Evolutionary conservation across 2,329 filamentous ascomycete genomes (phyloP).

Genomic region (Clonostachys solani): DNA sequence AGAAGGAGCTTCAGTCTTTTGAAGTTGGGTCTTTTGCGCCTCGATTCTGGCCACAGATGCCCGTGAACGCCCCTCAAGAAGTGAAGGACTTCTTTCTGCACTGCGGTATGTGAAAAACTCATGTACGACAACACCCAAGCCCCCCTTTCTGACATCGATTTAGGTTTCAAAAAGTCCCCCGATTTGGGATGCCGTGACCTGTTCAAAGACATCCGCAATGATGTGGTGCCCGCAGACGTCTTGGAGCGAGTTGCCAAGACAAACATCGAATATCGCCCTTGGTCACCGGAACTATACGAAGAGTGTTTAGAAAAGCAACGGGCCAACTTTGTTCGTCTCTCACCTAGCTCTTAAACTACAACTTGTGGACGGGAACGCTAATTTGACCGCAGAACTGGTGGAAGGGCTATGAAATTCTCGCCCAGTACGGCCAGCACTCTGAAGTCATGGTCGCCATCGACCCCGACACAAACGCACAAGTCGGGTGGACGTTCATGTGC

Average conservation of each 20-base stretch:
- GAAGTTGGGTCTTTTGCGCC: conserved; percentile 11
- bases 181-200: conserved; percentile 4
- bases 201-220: conserved; percentile 8
- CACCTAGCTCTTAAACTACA: neutral
- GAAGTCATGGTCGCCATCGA: conserved; percentile 14
- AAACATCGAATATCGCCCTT: conserved; percentile 9
- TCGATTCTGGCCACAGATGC: conserved; percentile 14
- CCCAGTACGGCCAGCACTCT: conserved; percentile 7
- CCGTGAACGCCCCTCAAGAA: neutral
- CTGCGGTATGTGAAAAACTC: conserved; percentile 5
- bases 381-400: conserved; percentile 5
- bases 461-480: conserved; percentile 12
- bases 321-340: conserved; percentile 8
- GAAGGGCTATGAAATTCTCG: conserved; percentile 8
- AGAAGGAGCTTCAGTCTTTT: conserved; percentile 4
- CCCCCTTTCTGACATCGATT: too few relatives aligned
- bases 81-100: conserved; percentile 11
- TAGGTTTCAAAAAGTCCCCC: conserved; percentile 7
- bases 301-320: conserved; percentile 14
- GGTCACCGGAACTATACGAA: conserved; percentile 12
- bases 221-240: conserved; percentile 6
- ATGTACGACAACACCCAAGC: neutral
- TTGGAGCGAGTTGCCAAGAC: conserved; percentile 10
- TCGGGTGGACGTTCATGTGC: conserved; percentile 17
- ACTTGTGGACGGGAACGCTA: too few relatives aligned